A percentile compares a stretch with the other conserved stretches of the same genome.
These are phyloP conservation scores for Boletus coccyginus DNA, from an alignment of 768 basidiomycete genomes.

Conservation along the genomic window DNA sequence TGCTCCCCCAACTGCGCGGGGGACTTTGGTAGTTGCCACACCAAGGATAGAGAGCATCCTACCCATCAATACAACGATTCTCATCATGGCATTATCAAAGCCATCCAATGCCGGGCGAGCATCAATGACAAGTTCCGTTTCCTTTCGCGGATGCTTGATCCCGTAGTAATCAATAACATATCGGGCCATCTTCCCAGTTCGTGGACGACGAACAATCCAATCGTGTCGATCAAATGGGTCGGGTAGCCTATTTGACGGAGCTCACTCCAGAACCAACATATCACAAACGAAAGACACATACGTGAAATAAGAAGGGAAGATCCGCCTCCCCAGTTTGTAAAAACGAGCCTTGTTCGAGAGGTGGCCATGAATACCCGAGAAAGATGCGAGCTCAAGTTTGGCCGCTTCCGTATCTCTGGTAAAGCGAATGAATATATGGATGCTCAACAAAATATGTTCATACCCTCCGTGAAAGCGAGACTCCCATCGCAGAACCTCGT, in stretches of 20 bases:
- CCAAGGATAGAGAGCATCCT: not conserved
- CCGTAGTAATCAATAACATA: constrained; percentile 17
- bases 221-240: constrained; percentile 15
- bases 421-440: not conserved
- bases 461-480: constrained; percentile 16
- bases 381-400: constrained; percentile 9
- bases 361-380: constrained; percentile 14
- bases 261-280: not conserved
- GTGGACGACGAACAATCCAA: constrained; percentile 11
- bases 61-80: not conserved
- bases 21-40: not conserved
- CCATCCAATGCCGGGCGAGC: constrained; percentile 8
- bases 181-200: not conserved
- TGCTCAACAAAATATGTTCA: not conserved
- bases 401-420: constrained; percentile 4
- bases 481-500: constrained; percentile 9
- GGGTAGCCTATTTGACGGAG: not conserved
- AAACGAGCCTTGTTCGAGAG: constrained; percentile 13
- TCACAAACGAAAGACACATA: not conserved
- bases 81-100: constrained; percentile 9
- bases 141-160: constrained; percentile 1
- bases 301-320: constrained; percentile 10
- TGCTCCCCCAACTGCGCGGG: not conserved
- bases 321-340: not conserved
- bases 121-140: constrained; percentile 5